A percentile compares a stretch with the other conserved stretches of the same genome.
These are phyloP conservation scores for Macroventuria anomochaeta DNA, from an alignment of 2,329 filamentous ascomycete species.

Conservation along the genomic window DNA sequence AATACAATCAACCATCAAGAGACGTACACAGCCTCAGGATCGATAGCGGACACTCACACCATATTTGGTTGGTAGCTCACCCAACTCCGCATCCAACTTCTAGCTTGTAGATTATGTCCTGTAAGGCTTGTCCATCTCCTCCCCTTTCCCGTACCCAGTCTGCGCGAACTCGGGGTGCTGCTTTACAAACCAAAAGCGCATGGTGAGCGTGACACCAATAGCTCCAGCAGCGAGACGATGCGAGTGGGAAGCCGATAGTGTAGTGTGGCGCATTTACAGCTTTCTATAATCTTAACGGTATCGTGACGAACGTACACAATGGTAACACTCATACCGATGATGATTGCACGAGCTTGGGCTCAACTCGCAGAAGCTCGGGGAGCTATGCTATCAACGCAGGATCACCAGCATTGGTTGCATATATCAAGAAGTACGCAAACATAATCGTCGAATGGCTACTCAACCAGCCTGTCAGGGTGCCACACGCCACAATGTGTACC, in stretches of 20 bases:
- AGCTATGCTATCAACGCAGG: constrained; percentile 19
- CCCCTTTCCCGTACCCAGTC: not conserved
- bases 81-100: not conserved
- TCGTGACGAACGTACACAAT: constrained; percentile 17
- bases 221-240: constrained; percentile 5
- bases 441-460: constrained; percentile 9
- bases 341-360: constrained; percentile 20
- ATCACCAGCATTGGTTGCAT: constrained; percentile 14
- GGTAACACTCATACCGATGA: constrained; percentile 15
- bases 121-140: not conserved
- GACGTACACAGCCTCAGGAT: not conserved
- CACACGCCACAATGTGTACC: constrained; percentile 8
- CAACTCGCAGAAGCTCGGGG: constrained; percentile 15
- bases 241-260: constrained; percentile 9
- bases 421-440: constrained; percentile 21
- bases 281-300: constrained; percentile 19
- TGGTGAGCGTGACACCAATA: constrained; percentile 1
- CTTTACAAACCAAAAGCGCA: constrained; percentile 13
- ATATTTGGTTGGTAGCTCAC: not conserved
- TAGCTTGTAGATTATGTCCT: not conserved
- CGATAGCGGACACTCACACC: not conserved
- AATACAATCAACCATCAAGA: too few species aligned
- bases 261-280: constrained; percentile 5
- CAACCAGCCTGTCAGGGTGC: constrained; percentile 15
- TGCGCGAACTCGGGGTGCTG: not conserved